Evolutionary conservation across 352 stramenopile species (phyloP).

Genomic region (Phytopythium oedochilum): DNA sequence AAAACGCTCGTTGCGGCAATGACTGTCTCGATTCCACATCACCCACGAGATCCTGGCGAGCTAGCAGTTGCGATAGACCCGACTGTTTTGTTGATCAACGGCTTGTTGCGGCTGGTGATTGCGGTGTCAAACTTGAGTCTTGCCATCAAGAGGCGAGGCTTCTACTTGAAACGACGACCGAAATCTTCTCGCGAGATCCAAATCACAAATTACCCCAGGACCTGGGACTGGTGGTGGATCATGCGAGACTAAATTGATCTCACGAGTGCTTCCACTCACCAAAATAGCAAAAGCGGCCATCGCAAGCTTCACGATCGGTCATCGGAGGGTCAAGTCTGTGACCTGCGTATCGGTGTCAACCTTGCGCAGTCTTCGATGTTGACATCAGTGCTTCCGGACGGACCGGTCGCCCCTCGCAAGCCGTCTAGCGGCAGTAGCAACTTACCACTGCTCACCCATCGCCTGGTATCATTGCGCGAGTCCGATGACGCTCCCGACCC

Average conservation of each 20-base stretch:
- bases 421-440: neutral
- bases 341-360: no score
- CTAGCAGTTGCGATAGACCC: slow-evolving; percentile 10
- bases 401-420: neutral
- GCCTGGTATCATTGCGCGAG: neutral
- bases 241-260: no score
- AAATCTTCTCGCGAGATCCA: no score
- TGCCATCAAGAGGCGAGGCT: no score
- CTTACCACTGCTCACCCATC: neutral
- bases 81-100: no score
- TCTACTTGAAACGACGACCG: no score
- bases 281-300: neutral
- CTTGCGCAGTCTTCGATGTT: neutral
- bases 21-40: slow-evolving; percentile 15
- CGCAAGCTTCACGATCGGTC: neutral
- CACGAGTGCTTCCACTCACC: no score
- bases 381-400: neutral
- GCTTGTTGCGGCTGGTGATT: no score
- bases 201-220: no score
- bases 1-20: no score
- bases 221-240: no score
- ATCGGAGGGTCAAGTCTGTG: neutral
- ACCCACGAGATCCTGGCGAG: slow-evolving; percentile 8
- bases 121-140: no score
- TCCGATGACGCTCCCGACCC: neutral